Conservation (phyloP, 2,329 filamentous ascomycete genomes). For the Pseudohalonectria lignicola region DNA sequence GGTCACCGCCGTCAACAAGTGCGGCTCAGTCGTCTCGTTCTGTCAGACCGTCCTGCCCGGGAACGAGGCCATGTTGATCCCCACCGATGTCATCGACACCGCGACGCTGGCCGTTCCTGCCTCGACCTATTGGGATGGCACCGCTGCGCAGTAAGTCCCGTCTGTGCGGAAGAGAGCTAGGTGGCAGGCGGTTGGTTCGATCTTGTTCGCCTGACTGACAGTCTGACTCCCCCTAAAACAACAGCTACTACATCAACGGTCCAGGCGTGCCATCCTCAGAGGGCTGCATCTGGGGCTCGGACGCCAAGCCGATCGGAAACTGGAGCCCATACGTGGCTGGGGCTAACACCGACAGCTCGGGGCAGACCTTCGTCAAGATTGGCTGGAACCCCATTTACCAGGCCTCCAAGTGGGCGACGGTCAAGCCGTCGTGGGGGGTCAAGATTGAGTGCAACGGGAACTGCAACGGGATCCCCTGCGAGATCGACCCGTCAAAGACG, state of each 20-base stretch:
- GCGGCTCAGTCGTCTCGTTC: conserved; percentile 51
- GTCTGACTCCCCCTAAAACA: too few relatives aligned
- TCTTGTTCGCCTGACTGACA: too few relatives aligned
- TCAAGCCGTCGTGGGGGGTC: conserved; percentile 54
- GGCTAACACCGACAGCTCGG: conserved; percentile 54
- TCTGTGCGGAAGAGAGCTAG: neutral
- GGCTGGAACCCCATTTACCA: conserved; percentile 70
- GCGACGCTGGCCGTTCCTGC: conserved; percentile 61
- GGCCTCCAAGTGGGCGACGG: conserved; percentile 38
- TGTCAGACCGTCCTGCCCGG: conserved; percentile 73
- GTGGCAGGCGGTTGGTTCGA: too few relatives aligned
- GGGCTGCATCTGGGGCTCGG: conserved; percentile 63
- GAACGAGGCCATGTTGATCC: conserved; percentile 74
- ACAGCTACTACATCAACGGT: conserved; percentile 66
- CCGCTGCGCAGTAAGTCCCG: conserved; percentile 60
- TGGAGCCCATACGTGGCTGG: conserved; percentile 71
- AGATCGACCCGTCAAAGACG: conserved; percentile 50
- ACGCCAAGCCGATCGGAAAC: conserved; percentile 54
- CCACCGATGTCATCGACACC: conserved; percentile 50
- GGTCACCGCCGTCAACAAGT: conserved; percentile 56
- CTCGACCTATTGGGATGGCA: conserved; percentile 57
- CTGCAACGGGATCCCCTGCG: conserved; percentile 67
- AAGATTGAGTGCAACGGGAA: conserved; percentile 57
- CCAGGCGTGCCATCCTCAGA: conserved; percentile 49
- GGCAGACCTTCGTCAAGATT: conserved; percentile 63